Base-by-base conservation (phyloP, 306 rosid species). In the Citrullus amarus region DNA sequence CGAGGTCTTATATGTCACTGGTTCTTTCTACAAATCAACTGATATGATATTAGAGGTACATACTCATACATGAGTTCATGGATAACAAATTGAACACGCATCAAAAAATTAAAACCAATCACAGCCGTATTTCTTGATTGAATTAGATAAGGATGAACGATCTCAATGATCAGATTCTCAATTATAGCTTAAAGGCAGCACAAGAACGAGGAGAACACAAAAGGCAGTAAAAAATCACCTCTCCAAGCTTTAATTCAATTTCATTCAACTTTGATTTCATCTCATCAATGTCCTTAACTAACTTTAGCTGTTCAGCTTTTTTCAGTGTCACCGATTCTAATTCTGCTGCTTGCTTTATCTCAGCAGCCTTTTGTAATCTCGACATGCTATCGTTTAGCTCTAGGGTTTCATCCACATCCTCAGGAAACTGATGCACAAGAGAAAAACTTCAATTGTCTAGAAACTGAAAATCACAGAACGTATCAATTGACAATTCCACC, bases 191-290 rank as follows among this genome's bases (percentile, higher is more conserved):
- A 75, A 30, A 56, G 32, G 77, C 46, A 18, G 65, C 32, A 56
- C 20, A 39, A 39, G 7, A 13, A 22, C 39, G 3, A 75, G 36
- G 11, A 75, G 54, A 38, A 3, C 46, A 62, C 14, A 77, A 44
- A 75, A 46, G 16, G 39, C 9, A 59, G 18, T 79, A 39, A 80
- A 54, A 83, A 77, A 90, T 70, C 67, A 96, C 99, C 99, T 92
- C 91, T 46, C 84, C 82, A 44, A 96, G 91, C 86, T 96, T 91
- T 76, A 88, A 81, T 83, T 91, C 96, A 80, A 96, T 84, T 79
- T 87, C 84, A 79, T 84, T 85, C 13, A 91, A 83, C 87, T 91
- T 91, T 28, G 81, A 85, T 76, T 96, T 96, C 86, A 96, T 86
- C 87, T 89, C 93, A 82, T 89, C 89, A 63, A 96, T 82, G 79